Base-by-base conservation (phyloP, 2,329 filamentous ascomycete species). In the Colletotrichum eremochloae region DNA sequence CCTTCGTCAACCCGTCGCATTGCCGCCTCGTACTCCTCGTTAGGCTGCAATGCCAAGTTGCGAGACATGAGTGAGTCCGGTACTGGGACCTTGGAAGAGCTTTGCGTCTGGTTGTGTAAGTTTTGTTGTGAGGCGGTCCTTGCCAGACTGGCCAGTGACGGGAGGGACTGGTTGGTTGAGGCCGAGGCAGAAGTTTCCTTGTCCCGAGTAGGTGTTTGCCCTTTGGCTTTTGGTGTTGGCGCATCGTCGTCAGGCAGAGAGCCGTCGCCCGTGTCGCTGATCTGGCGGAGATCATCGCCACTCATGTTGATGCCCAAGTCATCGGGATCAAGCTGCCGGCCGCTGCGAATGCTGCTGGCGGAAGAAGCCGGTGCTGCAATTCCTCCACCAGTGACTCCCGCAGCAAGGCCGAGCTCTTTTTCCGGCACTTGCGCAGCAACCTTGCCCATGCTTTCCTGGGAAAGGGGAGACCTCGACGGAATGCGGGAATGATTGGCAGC, bases 321-420 rank as follows among this genome's bases (percentile, higher is more conserved):
- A 15, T 81, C 77, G 6, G 82, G 83, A 68, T 87, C 85, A 4
- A 84, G 84, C 69, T 89, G 88, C 18, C 86, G 83, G 33, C 87
- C 87, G 75, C 84, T 88, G 71, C 58, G 81, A 74, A 82, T 77
- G 75, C 84, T 88, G 71, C 81, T 82, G 11, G 77, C 77, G 29
- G 84, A 83, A 0, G 84, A 84, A 3, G 79, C 78, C 33, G 77
- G 57, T 48, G 77, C 81, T 5, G 80, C 79, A 74, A 81, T 81
- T 5, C 75, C 72, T 42, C 75, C 70, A 11, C 58, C 52, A 14
- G 31, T 46, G 33, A 6, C 2, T 62, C 55, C 38, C 8, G 9
- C 20, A 65, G 15, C n/a, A n/a, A 15, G 15, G 20, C 52, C 53
- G 20, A 38, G 14, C 38, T 68, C 50, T 14, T 56, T 55, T 31